Conservation (phyloP, 2,329 filamentous ascomycete species). For the Byssoonygena ceratinophila region DNA sequence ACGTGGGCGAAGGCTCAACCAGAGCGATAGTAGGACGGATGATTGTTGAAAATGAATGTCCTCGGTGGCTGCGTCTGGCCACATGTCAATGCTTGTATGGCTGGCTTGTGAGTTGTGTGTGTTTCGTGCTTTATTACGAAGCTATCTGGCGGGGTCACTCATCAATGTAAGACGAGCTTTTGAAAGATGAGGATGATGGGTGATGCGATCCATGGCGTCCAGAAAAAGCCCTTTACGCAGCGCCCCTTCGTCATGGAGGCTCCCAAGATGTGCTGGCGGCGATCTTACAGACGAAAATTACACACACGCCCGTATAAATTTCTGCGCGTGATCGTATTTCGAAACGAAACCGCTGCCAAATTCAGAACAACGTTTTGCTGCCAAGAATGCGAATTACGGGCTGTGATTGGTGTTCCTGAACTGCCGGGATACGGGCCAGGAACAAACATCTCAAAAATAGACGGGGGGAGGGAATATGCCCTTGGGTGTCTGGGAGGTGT, state of each 20-base stretch:
- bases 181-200: too few species aligned
- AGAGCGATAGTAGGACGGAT: background rate
- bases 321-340: background rate
- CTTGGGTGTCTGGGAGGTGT: too few species aligned
- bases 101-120: background rate
- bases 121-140: too few species aligned
- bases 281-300: too few species aligned
- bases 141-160: too few species aligned
- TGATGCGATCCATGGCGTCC: too few species aligned
- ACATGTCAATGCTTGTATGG: background rate
- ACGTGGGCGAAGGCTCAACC: background rate
- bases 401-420: slow-evolving; percentile 6
- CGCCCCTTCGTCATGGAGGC: too few species aligned
- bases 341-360: background rate
- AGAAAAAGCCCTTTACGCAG: too few species aligned
- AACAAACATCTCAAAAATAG: background rate
- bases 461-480: background rate
- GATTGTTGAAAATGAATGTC: background rate
- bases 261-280: too few species aligned
- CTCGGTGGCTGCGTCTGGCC: background rate
- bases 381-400: background rate
- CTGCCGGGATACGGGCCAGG: background rate
- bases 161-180: too few species aligned
- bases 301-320: background rate
- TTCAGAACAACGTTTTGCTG: background rate